A percentile compares a stretch with the other conserved stretches of the same genome.
phyloP scores from a whole-genome alignment of 2,329 filamentous ascomycete genomes.

The Phymatotrichopsis omnivora region DNA sequence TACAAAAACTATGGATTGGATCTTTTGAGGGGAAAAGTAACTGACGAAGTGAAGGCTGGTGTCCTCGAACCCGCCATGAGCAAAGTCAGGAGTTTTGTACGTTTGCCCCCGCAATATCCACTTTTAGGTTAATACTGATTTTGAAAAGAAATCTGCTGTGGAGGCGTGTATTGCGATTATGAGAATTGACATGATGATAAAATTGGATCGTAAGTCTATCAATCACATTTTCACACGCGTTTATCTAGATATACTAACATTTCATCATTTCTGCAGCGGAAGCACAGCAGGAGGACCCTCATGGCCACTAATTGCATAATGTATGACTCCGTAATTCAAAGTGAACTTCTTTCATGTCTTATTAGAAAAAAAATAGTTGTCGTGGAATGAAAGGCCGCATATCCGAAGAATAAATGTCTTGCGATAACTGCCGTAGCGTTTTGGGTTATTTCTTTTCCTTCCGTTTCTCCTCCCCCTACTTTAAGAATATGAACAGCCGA shows the following conservation, averaged over 20 bases:
- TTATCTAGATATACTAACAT: not conserved
- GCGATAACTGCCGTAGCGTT: no score
- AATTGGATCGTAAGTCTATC: slow-evolving; percentile 58
- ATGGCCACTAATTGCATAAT: slow-evolving; percentile 14
- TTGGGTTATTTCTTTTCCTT: no score
- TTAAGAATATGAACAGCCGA: no score
- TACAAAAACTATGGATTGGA: slow-evolving; percentile 99
- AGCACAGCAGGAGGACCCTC: slow-evolving; percentile 25
- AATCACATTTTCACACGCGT: not conserved
- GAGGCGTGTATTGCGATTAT: slow-evolving; percentile 99
- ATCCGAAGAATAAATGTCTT: no score
- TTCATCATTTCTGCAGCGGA: slow-evolving; percentile 16
- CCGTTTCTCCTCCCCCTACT: no score
- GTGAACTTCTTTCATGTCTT: no score
- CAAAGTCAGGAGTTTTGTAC: slow-evolving; percentile 78
- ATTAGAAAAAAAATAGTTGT: no score
- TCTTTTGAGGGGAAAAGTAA: slow-evolving; percentile 75
- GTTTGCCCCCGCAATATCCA: not conserved
- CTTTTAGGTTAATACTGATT: not conserved
- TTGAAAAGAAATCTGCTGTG: slow-evolving; percentile 69
- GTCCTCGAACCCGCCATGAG: slow-evolving; percentile 96
- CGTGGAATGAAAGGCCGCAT: no score
- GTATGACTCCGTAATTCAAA: no score
- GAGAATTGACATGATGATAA: slow-evolving; percentile 98
- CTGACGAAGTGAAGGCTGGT: slow-evolving; percentile 87